phyloP scores from a whole-genome alignment of 164 flowering plant genomes.

The Echeveria elegans region DNA sequence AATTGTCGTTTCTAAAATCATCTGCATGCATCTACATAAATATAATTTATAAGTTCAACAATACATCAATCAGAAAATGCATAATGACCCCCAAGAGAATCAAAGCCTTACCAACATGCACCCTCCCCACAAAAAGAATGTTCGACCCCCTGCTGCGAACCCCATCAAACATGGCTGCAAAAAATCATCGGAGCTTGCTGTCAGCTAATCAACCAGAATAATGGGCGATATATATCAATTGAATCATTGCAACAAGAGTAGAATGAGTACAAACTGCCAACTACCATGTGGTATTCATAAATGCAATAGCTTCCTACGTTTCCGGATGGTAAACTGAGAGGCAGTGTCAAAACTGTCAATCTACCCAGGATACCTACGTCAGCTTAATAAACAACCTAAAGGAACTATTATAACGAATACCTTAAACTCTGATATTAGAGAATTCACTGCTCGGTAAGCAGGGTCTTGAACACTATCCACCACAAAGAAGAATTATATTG shows the following conservation, averaged over 20 bases:
- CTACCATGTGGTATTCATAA: constrained; percentile 98
- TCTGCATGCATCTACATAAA: constrained; percentile 90
- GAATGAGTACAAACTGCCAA: constrained; percentile 4
- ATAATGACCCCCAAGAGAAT: constrained; percentile 6
- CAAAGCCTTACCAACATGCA: constrained; percentile 85
- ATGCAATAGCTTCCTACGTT: constrained; percentile 98
- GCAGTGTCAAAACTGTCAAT: too few relatives aligned
- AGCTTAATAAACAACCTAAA: not conserved
- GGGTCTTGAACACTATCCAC: constrained; percentile 90
- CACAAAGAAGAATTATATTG: constrained; percentile 81
- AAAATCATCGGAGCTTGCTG: not conserved
- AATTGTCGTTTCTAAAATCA: constrained; percentile 74
- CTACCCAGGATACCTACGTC: not conserved
- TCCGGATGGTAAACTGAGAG: constrained; percentile 97
- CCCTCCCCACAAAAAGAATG: constrained; percentile 98
- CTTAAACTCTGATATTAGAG: constrained; percentile 50
- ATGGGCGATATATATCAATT: not conserved
- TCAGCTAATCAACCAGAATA: not conserved
- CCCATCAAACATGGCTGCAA: constrained; percentile 99
- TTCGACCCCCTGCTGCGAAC: constrained; percentile 94
- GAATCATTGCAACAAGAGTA: not conserved
- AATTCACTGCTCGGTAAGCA: constrained; percentile 72
- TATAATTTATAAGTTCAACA: constrained; percentile 11
- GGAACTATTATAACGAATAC: constrained; percentile 25
- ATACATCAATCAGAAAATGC: constrained; percentile 4